Evolutionary conservation across 768 basidiomycete genomes (phyloP).

Genomic region (Mrakia gelida): DNA sequence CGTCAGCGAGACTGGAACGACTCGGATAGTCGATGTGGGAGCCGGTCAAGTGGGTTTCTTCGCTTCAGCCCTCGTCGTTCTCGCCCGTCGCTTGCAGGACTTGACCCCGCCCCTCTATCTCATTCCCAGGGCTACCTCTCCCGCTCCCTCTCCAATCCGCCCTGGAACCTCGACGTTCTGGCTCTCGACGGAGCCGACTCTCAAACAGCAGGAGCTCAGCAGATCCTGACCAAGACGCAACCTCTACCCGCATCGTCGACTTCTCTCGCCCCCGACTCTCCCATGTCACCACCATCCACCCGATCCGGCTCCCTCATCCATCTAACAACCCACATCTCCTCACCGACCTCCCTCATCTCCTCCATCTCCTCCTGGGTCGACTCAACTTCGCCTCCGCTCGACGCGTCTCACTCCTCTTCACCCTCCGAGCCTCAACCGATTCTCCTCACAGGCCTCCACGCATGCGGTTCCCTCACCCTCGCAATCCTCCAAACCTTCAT

Average conservation of each 20-base stretch:
- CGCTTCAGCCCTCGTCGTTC: background rate
- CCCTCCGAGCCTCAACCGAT: background rate
- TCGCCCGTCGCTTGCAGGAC: background rate
- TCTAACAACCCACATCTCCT: constrained; percentile 7
- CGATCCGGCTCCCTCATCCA: background rate
- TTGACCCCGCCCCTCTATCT: background rate
- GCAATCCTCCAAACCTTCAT: constrained; percentile 11
- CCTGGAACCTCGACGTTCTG: background rate
- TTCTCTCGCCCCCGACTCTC: background rate
- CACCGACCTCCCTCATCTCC: background rate
- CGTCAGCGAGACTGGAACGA: background rate
- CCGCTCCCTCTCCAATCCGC: background rate
- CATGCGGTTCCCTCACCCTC: constrained; percentile 12
- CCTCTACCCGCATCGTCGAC: background rate
- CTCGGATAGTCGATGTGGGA: constrained; percentile 5
- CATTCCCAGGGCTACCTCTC: background rate
- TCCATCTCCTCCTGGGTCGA: constrained; percentile 13
- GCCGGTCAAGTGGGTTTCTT: background rate
- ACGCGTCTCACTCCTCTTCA: background rate
- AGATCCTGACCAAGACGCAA: background rate
- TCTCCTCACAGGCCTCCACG: constrained; percentile 13
- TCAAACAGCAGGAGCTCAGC: constrained; percentile 2
- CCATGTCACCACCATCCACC: background rate
- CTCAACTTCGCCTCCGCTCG: background rate
- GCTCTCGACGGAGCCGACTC: background rate